Evolutionary conservation across 108 stramenopile species (phyloP), one percentile per base, ranked within the genome.

Genomic region (Nitzschia sp.): DNA sequence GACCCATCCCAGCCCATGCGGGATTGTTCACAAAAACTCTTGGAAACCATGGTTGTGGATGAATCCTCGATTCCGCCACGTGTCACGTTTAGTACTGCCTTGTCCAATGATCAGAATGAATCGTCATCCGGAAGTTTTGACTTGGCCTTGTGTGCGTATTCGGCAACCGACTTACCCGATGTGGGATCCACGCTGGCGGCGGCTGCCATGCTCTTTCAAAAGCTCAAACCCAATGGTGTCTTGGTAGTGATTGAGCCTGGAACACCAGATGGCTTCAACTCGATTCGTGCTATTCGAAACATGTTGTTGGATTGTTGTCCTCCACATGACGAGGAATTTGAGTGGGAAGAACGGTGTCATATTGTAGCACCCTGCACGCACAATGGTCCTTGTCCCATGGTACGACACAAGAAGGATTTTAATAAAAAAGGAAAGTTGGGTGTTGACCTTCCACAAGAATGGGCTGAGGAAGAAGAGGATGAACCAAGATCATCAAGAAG

Each of bases 341-440:
- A 75, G 41, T 53, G 77, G 63, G 70, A 70, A 43, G 77, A 71
- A 21, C 82, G 84, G 54, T 88, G 87, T 63, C 86, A 87, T 44
- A 82, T 93, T 11, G 78, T 93, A 67, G 91, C 91, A 37, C 91
- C 91, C 0, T 93, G 91, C 64, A 93, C 91, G 14, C 91, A 93
- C 60, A 87, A 86, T 59, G 88, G 84, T 0, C 57, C 51, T 14
- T 93, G 91, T 72, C 91, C 91, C 25, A 85, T 90, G 87, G 82
- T 78, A 53, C 73, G 86, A 10, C 85, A 85, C 63, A 66, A 80
- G 37, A 80, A 67, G 43, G 70, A 84, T 55, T 83, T 83, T 70
- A 53, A 78, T 12, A 73, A 72, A 50, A 50, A 54, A 40, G 69
- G 67, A 19, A 70, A 79, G 57, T 71, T 78, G 25, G 82, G 63